Evolutionary conservation across 345 rosid genomes (phyloP).

Genomic region (Dipteronia sinensis): DNA sequence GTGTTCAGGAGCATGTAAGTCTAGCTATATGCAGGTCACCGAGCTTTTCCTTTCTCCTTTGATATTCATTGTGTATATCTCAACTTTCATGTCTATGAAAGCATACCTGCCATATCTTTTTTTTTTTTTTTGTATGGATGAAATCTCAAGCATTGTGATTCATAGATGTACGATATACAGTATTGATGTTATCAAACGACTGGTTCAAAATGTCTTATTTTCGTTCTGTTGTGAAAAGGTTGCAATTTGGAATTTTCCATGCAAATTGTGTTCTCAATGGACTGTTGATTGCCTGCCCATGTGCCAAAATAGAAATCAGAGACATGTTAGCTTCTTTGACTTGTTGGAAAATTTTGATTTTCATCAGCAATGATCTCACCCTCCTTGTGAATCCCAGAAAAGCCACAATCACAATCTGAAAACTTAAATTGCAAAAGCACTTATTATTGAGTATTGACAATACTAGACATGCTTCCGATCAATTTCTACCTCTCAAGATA

Average conservation of each 20-base stretch:
- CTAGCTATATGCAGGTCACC: not conserved
- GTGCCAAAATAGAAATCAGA: not conserved
- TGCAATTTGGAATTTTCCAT: not conserved
- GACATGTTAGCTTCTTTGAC: not conserved
- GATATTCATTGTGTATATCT: constrained; percentile 16
- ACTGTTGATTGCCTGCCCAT: not conserved
- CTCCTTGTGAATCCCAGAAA: too few relatives aligned
- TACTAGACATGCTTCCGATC: not conserved
- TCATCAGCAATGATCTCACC: too few relatives aligned
- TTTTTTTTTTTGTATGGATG: not conserved
- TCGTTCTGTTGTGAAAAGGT: not conserved
- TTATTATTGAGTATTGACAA: not conserved
- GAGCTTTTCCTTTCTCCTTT: not conserved
- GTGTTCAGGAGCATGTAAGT: constrained; percentile 8
- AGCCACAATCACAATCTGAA: not conserved
- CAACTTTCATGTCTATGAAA: constrained; percentile 6
- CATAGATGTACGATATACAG: not conserved
- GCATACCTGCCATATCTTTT: not conserved
- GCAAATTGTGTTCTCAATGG: not conserved
- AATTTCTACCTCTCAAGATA: not conserved
- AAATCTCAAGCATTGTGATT: not conserved
- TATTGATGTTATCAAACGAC: not conserved
- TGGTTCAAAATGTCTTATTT: not conserved
- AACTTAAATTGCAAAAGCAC: not conserved
- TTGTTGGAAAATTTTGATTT: not conserved